Evolutionary conservation across 2,329 filamentous ascomycete genomes (phyloP), one percentile per base, ranked within the genome.

Genomic region (Fusarium anguioides): DNA sequence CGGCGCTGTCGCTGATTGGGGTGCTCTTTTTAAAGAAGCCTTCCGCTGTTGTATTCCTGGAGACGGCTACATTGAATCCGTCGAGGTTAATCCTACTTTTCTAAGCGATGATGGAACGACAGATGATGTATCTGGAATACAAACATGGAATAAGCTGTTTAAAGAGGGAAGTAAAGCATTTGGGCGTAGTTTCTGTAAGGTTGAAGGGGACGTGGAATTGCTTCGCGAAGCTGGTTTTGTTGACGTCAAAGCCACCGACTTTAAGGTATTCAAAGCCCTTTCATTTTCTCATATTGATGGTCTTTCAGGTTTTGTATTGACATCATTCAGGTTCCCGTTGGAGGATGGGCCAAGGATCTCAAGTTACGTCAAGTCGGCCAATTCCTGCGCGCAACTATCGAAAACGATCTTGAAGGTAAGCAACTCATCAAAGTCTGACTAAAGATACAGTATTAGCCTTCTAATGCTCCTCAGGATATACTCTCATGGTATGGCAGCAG

Each of bases 351-450:
- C 1, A 55, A 60, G n/a, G 55, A 55, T 10, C 29, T 21, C 6
- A 60, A 44, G 14, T 29, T 54, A 1, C 33, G 49, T 5, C 31
- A 50, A 11, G 51, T 63, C 3, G 60, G 60, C 4, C 37, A 39
- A 4, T 63, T 49, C 20, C 42, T 47, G 4, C 60, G 41, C 5
- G 36, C 45, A 6, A 23, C 23, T 29, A 36, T 63, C 0, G 55
- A 60, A 11, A 41, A 42, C 7, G 60, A 60, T n/a, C 20, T 60
- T 15, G 55, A 63, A 31, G 60, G 60, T 31, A 20, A 8, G 14
- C 21, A 3, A 10, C 5, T 20, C 12, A 3, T 9, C 14, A 1
- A 15, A 20, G 3, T 45, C n/a, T n/a, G n/a, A n/a, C n/a, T 11
- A 24, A n/a, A 12, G 6, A 29, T 27, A 29, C 5, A 14, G 27